phyloP scores from a whole-genome alignment of 1,139 yeast species.

The Protomyces macrosporus region DNA sequence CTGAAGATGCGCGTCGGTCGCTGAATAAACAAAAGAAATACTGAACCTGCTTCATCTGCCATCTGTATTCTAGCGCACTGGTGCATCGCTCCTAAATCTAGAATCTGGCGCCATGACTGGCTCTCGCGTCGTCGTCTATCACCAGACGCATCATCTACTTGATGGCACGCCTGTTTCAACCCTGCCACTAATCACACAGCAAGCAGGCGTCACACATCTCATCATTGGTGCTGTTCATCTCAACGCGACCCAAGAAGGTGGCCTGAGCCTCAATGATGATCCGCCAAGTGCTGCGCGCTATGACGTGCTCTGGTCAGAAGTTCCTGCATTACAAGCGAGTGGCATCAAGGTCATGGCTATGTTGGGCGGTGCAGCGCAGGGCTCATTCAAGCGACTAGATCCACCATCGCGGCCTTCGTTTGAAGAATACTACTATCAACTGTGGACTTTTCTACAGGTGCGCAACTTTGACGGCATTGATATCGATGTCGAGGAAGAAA shows the following conservation, averaged over 20 bases:
- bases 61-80: too few species aligned
- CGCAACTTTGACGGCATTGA: conserved; percentile 7
- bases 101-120: background rate
- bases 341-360: conserved; percentile 8
- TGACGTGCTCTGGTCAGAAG: conserved; percentile 14
- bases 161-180: background rate
- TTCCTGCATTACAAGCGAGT: background rate
- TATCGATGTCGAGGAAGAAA: conserved; percentile 12
- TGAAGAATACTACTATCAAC: background rate
- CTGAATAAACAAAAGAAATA: too few species aligned
- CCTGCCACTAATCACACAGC: background rate
- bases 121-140: conserved; percentile 7
- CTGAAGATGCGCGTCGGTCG: too few species aligned
- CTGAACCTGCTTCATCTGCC: too few species aligned
- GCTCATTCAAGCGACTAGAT: conserved; percentile 5
- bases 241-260: background rate
- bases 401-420: background rate
- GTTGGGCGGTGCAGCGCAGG: conserved; percentile 21
- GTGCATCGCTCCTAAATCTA: too few species aligned
- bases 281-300: background rate
- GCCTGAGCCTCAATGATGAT: conserved; percentile 4
- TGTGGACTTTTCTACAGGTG: background rate
- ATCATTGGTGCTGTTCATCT: conserved; percentile 14
- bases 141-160: conserved; percentile 12
- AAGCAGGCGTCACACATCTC: conserved; percentile 2